Evolutionary conservation across 2,329 filamentous ascomycete species (phyloP), one percentile per base, ranked within the genome.

Genomic region (Trichoderma pleuroti): DNA sequence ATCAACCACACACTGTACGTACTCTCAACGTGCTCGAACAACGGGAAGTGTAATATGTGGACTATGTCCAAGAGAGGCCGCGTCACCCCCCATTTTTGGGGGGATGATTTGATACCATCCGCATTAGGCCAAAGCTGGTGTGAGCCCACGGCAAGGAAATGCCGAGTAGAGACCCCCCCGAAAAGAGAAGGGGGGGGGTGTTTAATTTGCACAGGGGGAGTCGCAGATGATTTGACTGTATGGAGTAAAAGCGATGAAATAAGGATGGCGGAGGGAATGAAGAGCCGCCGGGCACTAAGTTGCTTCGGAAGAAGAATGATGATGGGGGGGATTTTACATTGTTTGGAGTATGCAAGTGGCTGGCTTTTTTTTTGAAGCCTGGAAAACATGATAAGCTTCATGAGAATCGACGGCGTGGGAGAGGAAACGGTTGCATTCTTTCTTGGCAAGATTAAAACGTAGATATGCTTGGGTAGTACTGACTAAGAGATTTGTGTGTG

Each of bases 111-210:
- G n/a, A 54, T 54, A 65, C 62, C 62, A 65, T 65, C 62, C 62
- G 46, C 24, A 67, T 67, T 67, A 32, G 64, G 64, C 16, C 54
- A 57, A 30, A 18, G 28, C 30, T 34, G n/a, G 42, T 63, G 56
- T 36, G 28, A 36, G 61, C 68, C 16, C 39, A 28, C 69, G 62
- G 69, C 56, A 67, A 57, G 39, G 57, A 67, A 49, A 67, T 71
- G 63, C 62, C 63, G 69, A 70, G 60, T 16, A 30, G 34, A 21
- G 56, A 30, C 36, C 36, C 30, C 9, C 30, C 30, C 8, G 10
- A 32, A 36, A 49, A 30, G 16, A 21, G 14, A 42, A 18, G 54
- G 54, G 21, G 54, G 21, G 54, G 49, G 30, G 65, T 11, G 54
- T 61, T 60, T 30, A 46, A 39, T 16, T 46, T 59, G 36, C 39